Conservation (phyloP, 441 rosid species). For the Euphorbia celastroides region DNA sequence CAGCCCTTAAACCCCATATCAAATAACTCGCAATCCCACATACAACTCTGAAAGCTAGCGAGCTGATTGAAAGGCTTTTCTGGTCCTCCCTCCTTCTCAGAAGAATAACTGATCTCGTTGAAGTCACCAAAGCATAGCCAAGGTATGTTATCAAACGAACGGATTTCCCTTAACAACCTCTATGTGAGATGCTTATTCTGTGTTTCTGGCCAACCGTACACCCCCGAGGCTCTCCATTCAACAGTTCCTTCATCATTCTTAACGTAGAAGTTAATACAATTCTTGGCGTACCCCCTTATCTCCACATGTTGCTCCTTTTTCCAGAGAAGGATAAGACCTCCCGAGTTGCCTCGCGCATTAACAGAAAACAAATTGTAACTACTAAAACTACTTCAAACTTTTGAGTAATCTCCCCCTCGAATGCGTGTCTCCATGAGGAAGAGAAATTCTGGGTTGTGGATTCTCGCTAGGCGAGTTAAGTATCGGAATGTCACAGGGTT, state of each 20-base stretch:
- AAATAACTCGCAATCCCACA: no score
- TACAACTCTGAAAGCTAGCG: no score
- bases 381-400: neutral
- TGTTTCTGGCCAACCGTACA: neutral
- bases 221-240: neutral
- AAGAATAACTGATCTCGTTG: no score
- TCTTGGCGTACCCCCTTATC: neutral
- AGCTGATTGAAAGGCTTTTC: no score
- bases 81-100: no score
- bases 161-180: neutral
- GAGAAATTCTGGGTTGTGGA: neutral
- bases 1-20: no score
- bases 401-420: neutral
- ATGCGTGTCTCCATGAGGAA: neutral
- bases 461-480: neutral
- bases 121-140: neutral
- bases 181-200: neutral
- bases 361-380: neutral
- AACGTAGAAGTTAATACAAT: no score
- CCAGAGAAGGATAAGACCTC: no score
- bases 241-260: neutral
- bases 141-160: neutral
- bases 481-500: neutral
- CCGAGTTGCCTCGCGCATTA: neutral
- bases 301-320: no score